phyloP scores from a whole-genome alignment of 2,329 filamentous ascomycete species.

The Aspergillus ochraceus region DNA sequence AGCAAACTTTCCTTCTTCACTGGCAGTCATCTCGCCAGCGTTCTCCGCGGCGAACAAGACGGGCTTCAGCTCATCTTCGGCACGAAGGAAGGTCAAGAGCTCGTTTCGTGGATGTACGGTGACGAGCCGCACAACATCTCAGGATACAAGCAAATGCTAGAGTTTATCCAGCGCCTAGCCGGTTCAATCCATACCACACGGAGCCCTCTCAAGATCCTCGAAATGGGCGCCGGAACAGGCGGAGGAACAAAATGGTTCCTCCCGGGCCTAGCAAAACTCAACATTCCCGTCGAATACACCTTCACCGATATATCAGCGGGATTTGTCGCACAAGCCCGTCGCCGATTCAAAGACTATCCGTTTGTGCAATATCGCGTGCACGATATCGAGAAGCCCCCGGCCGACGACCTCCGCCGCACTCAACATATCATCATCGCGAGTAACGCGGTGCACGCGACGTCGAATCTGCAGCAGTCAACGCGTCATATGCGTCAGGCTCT shows the following conservation, averaged over 20 bases:
- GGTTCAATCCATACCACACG: conserved; percentile 19
- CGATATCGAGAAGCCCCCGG: conserved; percentile 32
- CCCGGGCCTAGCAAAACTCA: conserved; percentile 23
- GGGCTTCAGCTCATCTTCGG: conserved; percentile 44
- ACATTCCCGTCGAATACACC: conserved; percentile 37
- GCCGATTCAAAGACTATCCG: conserved; percentile 29
- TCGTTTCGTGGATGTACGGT: conserved; percentile 39
- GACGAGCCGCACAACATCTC: conserved; percentile 38
- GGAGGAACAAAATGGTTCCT: conserved; percentile 37
- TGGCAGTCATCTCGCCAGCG: conserved; percentile 19
- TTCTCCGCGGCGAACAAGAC: conserved; percentile 34
- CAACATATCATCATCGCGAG: conserved; percentile 38
- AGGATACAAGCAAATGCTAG: conserved; percentile 34
- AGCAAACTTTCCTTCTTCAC: conserved; percentile 26
- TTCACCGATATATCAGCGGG: conserved; percentile 42
- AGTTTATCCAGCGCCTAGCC: conserved; percentile 28
- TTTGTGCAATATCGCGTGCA: conserved; percentile 26
- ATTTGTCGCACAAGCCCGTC: conserved; percentile 35
- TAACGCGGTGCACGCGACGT: conserved; percentile 40
- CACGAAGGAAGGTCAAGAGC: conserved; percentile 32
- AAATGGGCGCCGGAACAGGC: conserved; percentile 42
- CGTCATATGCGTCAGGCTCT: conserved; percentile 27
- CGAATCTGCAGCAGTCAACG: conserved; percentile 26
- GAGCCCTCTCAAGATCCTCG: conserved; percentile 38
- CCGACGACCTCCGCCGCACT: conserved; percentile 16